Evolutionary conservation across 1,139 yeast genomes (phyloP).

Genomic region (Debaryomycetaceae sp.): DNA sequence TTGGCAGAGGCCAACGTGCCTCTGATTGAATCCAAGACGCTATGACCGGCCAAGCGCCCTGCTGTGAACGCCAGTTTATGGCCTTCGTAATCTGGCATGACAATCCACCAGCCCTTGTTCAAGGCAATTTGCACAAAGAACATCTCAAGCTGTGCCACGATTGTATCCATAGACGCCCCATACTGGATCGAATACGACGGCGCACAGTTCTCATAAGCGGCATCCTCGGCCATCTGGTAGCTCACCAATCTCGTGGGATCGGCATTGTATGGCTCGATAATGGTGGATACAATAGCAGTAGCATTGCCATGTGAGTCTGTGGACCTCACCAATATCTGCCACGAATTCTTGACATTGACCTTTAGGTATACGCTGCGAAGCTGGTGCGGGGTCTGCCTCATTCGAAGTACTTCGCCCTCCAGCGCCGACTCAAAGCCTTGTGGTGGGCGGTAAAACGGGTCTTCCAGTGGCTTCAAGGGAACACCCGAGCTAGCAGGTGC

Average conservation of each 20-base stretch:
- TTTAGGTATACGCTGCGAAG: constrained; percentile 15
- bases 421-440: constrained; percentile 18
- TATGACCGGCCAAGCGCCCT: constrained; percentile 25
- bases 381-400: constrained; percentile 19
- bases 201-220: constrained; percentile 25
- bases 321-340: constrained; percentile 33
- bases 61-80: constrained; percentile 24
- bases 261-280: constrained; percentile 28
- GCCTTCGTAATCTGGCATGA: constrained; percentile 33
- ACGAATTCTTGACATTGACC: constrained; percentile 17
- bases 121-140: constrained; percentile 20
- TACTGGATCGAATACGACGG: constrained; percentile 25
- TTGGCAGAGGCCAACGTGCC: constrained; percentile 19
- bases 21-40: constrained; percentile 24
- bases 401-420: constrained; percentile 23
- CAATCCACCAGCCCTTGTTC: constrained; percentile 28
- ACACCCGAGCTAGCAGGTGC: constrained; percentile 5
- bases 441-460: constrained; percentile 26
- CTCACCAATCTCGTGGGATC: constrained; percentile 25
- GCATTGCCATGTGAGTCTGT: constrained; percentile 29
- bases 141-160: constrained; percentile 21
- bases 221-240: constrained; percentile 33
- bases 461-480: constrained; percentile 16
- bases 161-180: constrained; percentile 18
- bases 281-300: constrained; percentile 26